Evolutionary conservation across 2,329 filamentous ascomycete genomes (phyloP).

Genomic region (Fusarium goolgardi): DNA sequence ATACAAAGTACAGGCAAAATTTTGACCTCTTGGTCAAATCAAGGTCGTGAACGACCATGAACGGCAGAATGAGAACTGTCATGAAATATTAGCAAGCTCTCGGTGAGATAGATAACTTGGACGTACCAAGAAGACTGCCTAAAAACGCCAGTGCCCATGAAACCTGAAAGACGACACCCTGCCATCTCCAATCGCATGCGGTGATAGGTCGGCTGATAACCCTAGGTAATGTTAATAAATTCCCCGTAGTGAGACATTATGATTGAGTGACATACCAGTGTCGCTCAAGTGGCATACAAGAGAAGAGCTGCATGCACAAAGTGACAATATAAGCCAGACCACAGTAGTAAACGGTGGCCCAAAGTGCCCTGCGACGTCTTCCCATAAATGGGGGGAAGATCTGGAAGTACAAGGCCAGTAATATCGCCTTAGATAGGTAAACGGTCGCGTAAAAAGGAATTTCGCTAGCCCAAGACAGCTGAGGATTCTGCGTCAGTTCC

Average conservation of each 20-base stretch:
- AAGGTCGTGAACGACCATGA: conserved; percentile 25
- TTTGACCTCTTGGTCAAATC: conserved; percentile 20
- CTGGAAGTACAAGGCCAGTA: conserved; percentile 27
- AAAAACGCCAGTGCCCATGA: conserved; percentile 32
- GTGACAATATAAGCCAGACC: conserved; percentile 16
- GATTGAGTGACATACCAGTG: conserved; percentile 19
- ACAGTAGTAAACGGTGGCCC: conserved; percentile 19
- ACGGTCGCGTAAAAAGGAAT: conserved; percentile 33
- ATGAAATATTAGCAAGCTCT: not conserved
- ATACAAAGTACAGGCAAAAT: conserved; percentile 23
- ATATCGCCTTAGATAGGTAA: conserved; percentile 30
- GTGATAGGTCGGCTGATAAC: conserved; percentile 20
- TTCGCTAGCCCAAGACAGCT: conserved; percentile 38
- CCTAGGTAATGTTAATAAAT: conserved; percentile 2
- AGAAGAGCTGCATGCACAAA: conserved; percentile 27
- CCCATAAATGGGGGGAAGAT: conserved; percentile 31
- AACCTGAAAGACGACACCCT: conserved; percentile 27
- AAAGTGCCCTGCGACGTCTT: conserved; percentile 23
- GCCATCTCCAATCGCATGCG: conserved; percentile 25
- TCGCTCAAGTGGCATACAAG: conserved; percentile 32
- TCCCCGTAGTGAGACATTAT: not conserved
- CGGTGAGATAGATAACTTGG: rapidly evolving
- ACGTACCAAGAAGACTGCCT: conserved; percentile 30
- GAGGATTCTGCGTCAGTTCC: not conserved
- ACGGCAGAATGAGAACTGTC: conserved; percentile 27